Evolutionary conservation across 2,329 filamentous ascomycete genomes (phyloP).

Genomic region (Phyllosticta capitalensis): DNA sequence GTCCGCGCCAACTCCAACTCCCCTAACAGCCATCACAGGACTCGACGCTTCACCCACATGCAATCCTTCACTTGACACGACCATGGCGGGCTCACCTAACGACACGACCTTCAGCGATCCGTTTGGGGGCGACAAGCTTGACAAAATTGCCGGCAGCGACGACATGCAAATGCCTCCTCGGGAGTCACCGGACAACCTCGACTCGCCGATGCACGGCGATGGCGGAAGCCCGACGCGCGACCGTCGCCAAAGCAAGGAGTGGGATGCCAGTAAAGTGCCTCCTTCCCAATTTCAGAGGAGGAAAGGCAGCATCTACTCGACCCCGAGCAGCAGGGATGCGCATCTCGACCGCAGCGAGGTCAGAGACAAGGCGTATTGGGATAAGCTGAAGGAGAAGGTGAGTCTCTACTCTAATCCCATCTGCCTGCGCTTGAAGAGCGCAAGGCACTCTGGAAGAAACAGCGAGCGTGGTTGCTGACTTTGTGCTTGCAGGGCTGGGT

Average conservation of each 20-base stretch:
- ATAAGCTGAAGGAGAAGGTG: constrained; percentile 39
- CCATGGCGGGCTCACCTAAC: constrained; percentile 16
- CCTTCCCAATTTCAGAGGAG: constrained; percentile 61
- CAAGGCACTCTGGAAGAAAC: background rate
- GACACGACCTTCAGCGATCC: constrained; percentile 17
- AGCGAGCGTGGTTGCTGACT: background rate
- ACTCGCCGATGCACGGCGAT: background rate
- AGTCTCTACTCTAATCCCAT: background rate
- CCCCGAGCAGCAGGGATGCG: constrained; percentile 54
- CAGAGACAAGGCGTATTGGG: constrained; percentile 48
- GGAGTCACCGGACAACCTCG: background rate
- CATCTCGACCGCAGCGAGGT: constrained; percentile 44
- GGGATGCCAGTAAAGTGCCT: constrained; percentile 56
- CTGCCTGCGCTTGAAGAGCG: background rate
- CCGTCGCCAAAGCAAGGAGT: constrained; percentile 31
- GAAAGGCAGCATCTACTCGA: constrained; percentile 60
- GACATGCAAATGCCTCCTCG: constrained; percentile 16
- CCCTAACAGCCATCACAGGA: constrained; percentile 5
- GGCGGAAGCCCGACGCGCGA: constrained; percentile 14
- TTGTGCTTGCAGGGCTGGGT: background rate
- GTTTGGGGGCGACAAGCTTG: constrained; percentile 18
- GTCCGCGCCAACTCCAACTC: background rate
- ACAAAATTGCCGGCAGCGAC: constrained; percentile 16
- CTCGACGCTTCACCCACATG: constrained; percentile 16
- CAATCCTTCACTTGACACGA: constrained; percentile 12